These are phyloP conservation scores for Fonsecaea multimorphosa DNA, from an alignment of 2,329 filamentous ascomycete species.

Conservation along the genomic window DNA sequence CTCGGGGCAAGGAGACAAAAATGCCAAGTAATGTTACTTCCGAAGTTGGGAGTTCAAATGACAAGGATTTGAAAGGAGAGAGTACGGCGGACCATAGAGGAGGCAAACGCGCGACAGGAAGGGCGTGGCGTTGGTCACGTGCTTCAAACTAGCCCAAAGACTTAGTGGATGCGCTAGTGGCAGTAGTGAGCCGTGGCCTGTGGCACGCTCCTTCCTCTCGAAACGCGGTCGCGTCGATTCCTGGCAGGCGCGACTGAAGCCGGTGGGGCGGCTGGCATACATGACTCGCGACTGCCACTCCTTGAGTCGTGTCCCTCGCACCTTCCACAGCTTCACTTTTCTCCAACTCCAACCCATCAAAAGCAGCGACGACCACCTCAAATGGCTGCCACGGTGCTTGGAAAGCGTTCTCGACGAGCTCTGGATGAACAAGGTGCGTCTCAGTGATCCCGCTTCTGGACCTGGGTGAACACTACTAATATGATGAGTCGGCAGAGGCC, in stretches of 20 bases:
- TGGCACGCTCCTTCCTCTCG: constrained; percentile 13
- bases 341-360: constrained; percentile 32
- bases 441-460: constrained; percentile 20
- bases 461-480: constrained; percentile 20
- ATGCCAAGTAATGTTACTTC: constrained; percentile 24
- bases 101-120: background rate
- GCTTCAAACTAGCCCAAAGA: too few species aligned
- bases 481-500: constrained; percentile 28
- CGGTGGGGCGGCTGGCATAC: constrained; percentile 7
- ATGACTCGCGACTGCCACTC: constrained; percentile 26
- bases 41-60: constrained; percentile 19
- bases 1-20: constrained; percentile 20
- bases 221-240: constrained; percentile 18
- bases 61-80: background rate
- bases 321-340: constrained; percentile 30
- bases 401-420: constrained; percentile 52
- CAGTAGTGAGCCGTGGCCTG: too few species aligned
- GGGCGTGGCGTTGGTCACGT: background rate
- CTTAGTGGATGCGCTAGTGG: too few species aligned
- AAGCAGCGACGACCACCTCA: constrained; percentile 50
- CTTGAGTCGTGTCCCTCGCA: constrained; percentile 29
- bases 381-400: constrained; percentile 46
- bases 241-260: constrained; percentile 19
- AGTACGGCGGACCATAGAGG: constrained; percentile 24
- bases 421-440: constrained; percentile 50